A percentile compares a stretch with the other conserved stretches of the same genome.
Conservation (phyloP, 108 stramenopile species). For the Fistulifera pelliculosa region DNA sequence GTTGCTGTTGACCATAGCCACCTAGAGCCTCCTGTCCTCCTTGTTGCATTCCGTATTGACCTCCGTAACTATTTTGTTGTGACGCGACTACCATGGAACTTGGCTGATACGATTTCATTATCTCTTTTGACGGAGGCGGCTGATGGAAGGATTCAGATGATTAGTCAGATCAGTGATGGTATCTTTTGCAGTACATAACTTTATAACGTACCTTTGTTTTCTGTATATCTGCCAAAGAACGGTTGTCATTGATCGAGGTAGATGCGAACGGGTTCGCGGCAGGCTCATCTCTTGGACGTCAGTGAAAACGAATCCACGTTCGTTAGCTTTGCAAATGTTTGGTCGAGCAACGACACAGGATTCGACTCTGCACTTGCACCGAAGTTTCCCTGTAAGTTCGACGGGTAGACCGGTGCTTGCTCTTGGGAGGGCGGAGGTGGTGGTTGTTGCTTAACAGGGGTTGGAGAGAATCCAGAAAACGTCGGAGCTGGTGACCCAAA, state of each 20-base stretch:
- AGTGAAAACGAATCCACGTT: slow-evolving; percentile 54
- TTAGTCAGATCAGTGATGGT: too few species aligned
- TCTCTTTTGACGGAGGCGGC: slow-evolving; percentile 35
- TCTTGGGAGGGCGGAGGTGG: slow-evolving; percentile 11
- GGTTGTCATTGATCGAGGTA: slow-evolving; percentile 20
- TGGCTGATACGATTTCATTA: slow-evolving; percentile 38
- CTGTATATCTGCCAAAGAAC: slow-evolving; percentile 62
- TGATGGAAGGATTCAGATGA: slow-evolving; percentile 1
- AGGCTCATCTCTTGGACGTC: slow-evolving; percentile 25
- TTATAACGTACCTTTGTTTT: slow-evolving; percentile 2
- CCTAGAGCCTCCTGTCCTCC: slow-evolving; percentile 19
- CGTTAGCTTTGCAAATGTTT: slow-evolving; percentile 51
- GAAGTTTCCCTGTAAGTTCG: slow-evolving; percentile 12
- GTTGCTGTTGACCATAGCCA: slow-evolving; percentile 18
- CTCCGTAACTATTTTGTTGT: slow-evolving; percentile 57
- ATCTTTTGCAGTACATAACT: too few species aligned
- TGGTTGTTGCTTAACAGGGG: slow-evolving; percentile 3
- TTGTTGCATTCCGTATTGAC: slow-evolving; percentile 23
- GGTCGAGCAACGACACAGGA: slow-evolving; percentile 42
- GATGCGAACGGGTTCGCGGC: slow-evolving; percentile 46
- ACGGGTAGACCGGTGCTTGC: slow-evolving; percentile 15
- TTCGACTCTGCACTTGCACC: slow-evolving; percentile 28
- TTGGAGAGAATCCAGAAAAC: slow-evolving; percentile 11
- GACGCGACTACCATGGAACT: slow-evolving; percentile 52
- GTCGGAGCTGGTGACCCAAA: slow-evolving; percentile 19